These are phyloP conservation scores for Fusarium udum DNA, from an alignment of 2,329 filamentous ascomycete species.

Conservation along the genomic window DNA sequence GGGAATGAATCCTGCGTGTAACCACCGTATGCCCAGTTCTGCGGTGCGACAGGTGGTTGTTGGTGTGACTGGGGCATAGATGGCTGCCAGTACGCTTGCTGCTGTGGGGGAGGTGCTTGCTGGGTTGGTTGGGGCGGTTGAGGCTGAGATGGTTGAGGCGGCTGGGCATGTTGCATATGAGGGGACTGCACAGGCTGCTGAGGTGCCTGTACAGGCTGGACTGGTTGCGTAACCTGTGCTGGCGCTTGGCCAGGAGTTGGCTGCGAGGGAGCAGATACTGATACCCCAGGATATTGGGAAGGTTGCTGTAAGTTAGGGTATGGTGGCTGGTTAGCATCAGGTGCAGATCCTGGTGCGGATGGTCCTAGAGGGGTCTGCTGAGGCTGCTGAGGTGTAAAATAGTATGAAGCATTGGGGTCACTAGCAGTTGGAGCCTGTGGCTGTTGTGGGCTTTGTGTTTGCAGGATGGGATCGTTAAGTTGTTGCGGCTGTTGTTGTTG, in stretches of 20 bases:
- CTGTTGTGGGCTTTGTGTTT: conserved; percentile 46
- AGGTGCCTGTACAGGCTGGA: conserved; percentile 45
- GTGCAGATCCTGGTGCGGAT: conserved; percentile 50
- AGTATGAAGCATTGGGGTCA: conserved; percentile 67
- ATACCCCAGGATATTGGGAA: conserved; percentile 56
- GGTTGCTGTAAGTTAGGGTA: conserved; percentile 63
- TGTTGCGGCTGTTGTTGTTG: conserved; percentile 3
- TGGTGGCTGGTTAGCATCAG: conserved; percentile 58
- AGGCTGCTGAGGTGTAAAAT: conserved; percentile 59
- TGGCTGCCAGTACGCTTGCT: conserved; percentile 51
- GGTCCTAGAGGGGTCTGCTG: conserved; percentile 50
- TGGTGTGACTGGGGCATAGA: conserved; percentile 46
- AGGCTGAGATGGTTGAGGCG: conserved; percentile 41
- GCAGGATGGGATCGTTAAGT: conserved; percentile 40
- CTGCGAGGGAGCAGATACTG: conserved; percentile 49
- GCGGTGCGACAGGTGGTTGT: conserved; percentile 48
- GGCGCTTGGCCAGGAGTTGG: conserved; percentile 46
- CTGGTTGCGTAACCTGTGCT: conserved; percentile 30
- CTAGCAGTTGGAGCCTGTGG: conserved; percentile 44
- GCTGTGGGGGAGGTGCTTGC: conserved; percentile 45
- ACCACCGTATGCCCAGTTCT: conserved; percentile 57
- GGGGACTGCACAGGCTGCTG: conserved; percentile 35
- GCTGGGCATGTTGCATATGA: conserved; percentile 43
- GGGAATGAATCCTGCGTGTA: conserved; percentile 73
- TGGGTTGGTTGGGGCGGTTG: conserved; percentile 46